Evolutionary conservation across 768 basidiomycete genomes (phyloP).

Genomic region (Rhizopogon vesiculosus): DNA sequence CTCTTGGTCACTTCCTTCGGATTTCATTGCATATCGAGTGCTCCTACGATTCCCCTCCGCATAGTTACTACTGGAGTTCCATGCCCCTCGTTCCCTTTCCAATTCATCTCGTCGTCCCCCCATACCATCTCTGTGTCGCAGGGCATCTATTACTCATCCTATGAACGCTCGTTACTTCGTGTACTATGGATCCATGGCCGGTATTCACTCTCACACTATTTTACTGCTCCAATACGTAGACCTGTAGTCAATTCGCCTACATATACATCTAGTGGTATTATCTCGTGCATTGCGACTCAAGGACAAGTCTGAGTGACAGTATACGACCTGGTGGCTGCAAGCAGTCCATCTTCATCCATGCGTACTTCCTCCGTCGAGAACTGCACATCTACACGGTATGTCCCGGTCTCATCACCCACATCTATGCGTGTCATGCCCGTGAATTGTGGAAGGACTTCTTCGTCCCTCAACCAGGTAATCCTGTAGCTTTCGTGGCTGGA

Average conservation of each 20-base stretch:
- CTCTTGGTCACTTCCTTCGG: neutral
- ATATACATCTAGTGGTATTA: constrained; percentile 8
- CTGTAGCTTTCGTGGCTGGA: constrained; percentile 44
- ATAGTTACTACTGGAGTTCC: neutral
- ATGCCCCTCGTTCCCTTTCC: neutral
- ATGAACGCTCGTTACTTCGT: constrained; percentile 5
- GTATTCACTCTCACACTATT: constrained; percentile 4
- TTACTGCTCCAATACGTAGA: neutral
- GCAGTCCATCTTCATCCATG: constrained; percentile 34
- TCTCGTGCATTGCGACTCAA: neutral
- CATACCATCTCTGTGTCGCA: neutral
- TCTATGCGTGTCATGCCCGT: constrained; percentile 49
- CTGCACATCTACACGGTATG: constrained; percentile 41
- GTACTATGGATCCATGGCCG: constrained; percentile 5
- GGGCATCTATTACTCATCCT: neutral
- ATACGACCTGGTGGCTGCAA: constrained; percentile 20
- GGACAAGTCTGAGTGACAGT: neutral
- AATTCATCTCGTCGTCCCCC: neutral
- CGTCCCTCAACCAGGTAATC: constrained; percentile 54
- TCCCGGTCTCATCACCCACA: constrained; percentile 32
- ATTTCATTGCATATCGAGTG: neutral
- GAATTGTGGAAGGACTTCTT: constrained; percentile 35
- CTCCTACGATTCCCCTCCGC: neutral
- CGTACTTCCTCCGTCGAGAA: constrained; percentile 58
- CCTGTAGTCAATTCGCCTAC: neutral